A percentile compares a stretch with the other conserved stretches of the same genome.
phyloP scores from a whole-genome alignment of 495 filamentous ascomycete species.

The Aspergillus carlsbadensis region DNA sequence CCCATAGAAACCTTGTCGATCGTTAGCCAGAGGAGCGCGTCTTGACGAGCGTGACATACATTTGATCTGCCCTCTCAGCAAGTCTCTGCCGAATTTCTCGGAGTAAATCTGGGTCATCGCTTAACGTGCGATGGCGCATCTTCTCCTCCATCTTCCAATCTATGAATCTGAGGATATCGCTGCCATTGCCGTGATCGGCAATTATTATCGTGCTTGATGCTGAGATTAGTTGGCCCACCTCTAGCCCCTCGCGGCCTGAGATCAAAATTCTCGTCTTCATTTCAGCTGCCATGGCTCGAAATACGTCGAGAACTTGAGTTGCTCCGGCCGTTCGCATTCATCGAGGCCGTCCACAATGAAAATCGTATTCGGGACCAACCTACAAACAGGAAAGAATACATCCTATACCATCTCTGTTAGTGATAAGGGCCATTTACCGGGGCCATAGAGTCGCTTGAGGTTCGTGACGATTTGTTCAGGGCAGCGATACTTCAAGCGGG shows the following conservation, averaged over 20 bases:
- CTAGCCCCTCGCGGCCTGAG: conserved; percentile 1
- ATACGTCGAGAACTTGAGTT: not conserved
- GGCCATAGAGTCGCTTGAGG: not conserved
- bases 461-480: not conserved
- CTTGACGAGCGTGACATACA: not conserved
- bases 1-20: conserved; percentile 29
- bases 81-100: not conserved
- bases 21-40: not conserved
- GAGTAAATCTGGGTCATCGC: not conserved
- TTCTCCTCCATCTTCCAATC: conserved; percentile 2
- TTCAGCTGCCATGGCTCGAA: not conserved
- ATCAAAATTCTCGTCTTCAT: not conserved
- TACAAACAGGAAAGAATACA: not conserved
- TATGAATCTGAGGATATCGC: conserved; percentile 4
- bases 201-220: not conserved
- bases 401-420: not conserved
- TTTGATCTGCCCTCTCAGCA: not conserved
- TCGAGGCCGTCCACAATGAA: conserved; percentile 1
- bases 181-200: not conserved
- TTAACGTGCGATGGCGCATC: not conserved
- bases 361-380: not conserved
- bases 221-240: not conserved
- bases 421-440: not conserved
- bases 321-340: not conserved
- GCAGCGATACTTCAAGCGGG: not conserved